A percentile compares a stretch with the other conserved stretches of the same genome.
phyloP scores from a whole-genome alignment of 202 grass and related monocot genomes.

The Saccharum hybrid region DNA sequence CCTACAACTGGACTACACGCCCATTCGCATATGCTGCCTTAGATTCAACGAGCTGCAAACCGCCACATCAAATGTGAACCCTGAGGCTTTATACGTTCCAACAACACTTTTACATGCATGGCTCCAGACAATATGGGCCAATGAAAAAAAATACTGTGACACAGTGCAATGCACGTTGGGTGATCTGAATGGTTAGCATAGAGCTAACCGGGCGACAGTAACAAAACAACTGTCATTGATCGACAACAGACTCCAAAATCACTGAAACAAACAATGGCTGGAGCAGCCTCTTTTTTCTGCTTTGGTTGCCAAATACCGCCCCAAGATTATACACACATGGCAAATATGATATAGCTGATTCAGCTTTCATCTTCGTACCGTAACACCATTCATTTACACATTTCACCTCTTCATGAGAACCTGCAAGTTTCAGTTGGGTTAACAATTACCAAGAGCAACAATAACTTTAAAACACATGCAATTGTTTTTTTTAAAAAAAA shows the following conservation, averaged over 20 bases:
- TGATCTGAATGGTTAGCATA: slow-evolving; percentile 10
- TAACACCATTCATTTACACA: slow-evolving; percentile 48
- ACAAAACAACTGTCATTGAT: slow-evolving; percentile 30
- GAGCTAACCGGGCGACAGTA: slow-evolving; percentile 31
- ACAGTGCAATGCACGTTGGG: slow-evolving; percentile 40
- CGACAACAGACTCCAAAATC: slow-evolving; percentile 20
- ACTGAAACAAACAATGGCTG: slow-evolving; percentile 36
- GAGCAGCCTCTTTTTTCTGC: slow-evolving; percentile 38
- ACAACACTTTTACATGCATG: background rate
- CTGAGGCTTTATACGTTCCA: background rate
- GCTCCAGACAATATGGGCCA: slow-evolving; percentile 42
- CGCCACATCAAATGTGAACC: background rate
- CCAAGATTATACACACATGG: slow-evolving; percentile 54
- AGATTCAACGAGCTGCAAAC: background rate
- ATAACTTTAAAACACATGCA: background rate
- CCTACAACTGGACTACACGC: no score
- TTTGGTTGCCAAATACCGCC: slow-evolving; percentile 29
- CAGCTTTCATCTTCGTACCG: background rate
- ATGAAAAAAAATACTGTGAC: slow-evolving; percentile 44
- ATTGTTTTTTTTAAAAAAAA: background rate
- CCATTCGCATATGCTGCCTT: no score
- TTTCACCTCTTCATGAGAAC: slow-evolving; percentile 41
- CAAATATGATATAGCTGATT: slow-evolving; percentile 39
- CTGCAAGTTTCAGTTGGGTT: slow-evolving; percentile 29
- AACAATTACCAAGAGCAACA: background rate